Evolutionary conservation across 306 rosid species (phyloP), one percentile per base, ranked within the genome.

Genomic region (Ormosia emarginata): DNA sequence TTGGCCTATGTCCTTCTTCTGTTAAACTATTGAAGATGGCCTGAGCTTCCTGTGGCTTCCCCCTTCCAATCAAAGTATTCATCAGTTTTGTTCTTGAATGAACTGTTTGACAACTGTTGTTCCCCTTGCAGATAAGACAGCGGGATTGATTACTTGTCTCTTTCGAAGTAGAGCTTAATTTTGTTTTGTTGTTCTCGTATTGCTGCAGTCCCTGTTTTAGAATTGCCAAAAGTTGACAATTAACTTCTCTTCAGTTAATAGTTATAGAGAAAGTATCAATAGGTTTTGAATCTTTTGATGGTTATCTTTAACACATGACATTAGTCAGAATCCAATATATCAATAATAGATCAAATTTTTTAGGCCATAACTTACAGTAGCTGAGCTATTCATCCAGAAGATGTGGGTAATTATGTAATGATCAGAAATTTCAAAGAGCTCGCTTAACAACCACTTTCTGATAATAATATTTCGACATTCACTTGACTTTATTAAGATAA

Each of bases 1-100:
- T 95, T 12, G 99, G 98, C 75, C 70, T 90, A 74, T 95, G 99
- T 63, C 97, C 97, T 85, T 90, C 94, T 84, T 91, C 98, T 33
- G 88, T 44, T 81, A 95, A 77, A 80, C 75, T 82, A 71, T 87
- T 81, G 89, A 91, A 95, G 81, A 93, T 52, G 33, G 87, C 61
- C 43, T 83, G 90, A 14, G 94, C 95, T 89, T 95, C 99, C 47
- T 86, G 95, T 56, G 99, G 91, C 88, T 91, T 92, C 69, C 92
- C 88, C 71, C 32, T 89, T 78, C 88, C 89, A 78, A 90, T 89
- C 85, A 90, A 85, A 72, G 72, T 39, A 75, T 80, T 90, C 99
- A 95, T 95, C 64, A 92, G 88, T 79, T 95, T 95, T 72, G 98
- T 95, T 85, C 97, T 92, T 53, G 97, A 86, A 86, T 77, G 93